phyloP scores from a whole-genome alignment of 768 basidiomycete genomes.

The Tephrocybe rancida region DNA sequence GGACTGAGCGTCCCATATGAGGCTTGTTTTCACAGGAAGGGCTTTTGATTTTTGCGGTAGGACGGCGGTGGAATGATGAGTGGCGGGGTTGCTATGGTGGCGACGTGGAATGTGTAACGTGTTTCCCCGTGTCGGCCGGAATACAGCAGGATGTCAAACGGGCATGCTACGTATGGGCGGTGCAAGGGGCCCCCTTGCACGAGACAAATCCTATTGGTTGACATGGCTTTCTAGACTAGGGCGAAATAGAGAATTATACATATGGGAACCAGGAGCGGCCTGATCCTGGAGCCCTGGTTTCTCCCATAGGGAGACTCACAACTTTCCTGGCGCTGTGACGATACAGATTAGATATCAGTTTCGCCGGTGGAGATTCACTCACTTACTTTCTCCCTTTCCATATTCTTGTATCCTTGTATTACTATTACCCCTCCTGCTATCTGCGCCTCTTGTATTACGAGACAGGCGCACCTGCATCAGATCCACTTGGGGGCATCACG shows the following conservation, averaged over 20 bases:
- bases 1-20: no score
- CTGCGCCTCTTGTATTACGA: background rate
- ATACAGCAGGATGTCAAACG: background rate
- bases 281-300: background rate
- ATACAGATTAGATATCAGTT: background rate
- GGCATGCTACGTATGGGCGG: background rate
- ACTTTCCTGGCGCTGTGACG: background rate
- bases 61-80: background rate
- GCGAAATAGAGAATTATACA: background rate
- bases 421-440: background rate
- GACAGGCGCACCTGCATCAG: background rate
- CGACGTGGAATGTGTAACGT: background rate
- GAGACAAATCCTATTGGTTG: background rate
- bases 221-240: background rate
- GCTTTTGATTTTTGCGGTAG: background rate
- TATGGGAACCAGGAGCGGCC: background rate
- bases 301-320: background rate
- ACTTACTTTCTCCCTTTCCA: background rate
- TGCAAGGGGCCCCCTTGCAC: background rate
- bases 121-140: background rate
- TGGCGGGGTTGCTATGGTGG: conserved; percentile 8
- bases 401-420: no score
- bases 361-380: background rate
- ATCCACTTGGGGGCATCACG: background rate
- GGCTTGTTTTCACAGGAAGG: background rate